Evolutionary conservation across 345 rosid genomes (phyloP).

Genomic region (Clarkia xantiana): DNA sequence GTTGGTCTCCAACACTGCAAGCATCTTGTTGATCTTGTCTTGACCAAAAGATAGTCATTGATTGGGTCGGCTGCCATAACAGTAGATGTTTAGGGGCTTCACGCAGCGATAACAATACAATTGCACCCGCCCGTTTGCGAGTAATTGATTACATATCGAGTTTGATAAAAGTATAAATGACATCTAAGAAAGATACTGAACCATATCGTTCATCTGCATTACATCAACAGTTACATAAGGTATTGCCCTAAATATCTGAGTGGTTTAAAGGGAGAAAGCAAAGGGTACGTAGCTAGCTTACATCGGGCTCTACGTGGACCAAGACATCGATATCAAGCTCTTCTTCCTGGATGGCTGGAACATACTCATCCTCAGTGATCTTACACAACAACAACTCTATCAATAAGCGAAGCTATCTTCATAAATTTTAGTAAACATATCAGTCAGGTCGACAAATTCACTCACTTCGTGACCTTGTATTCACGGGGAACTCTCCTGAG

Average conservation of each 20-base stretch:
- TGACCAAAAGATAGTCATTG: constrained; percentile 99
- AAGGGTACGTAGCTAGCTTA: constrained; percentile 10
- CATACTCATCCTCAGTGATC: constrained; percentile 78
- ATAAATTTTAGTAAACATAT: too few species aligned
- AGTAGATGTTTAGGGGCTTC: constrained; percentile 95
- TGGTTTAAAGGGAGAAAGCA: neutral
- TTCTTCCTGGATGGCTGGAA: constrained; percentile 75
- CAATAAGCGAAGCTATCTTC: too few species aligned
- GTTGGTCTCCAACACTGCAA: constrained; percentile 83
- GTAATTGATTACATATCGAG: too few species aligned
- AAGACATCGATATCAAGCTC: constrained; percentile 96
- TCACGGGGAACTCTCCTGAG: too few species aligned
- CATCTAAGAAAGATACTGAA: too few species aligned
- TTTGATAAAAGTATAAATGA: too few species aligned
- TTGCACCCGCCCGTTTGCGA: constrained; percentile 99
- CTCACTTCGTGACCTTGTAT: constrained; percentile 96
- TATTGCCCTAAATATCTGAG: too few species aligned
- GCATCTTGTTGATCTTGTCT: constrained; percentile 94
- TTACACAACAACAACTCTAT: constrained; percentile 17
- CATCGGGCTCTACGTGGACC: constrained; percentile 99
- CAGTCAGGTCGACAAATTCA: constrained; percentile 3
- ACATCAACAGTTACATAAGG: neutral
- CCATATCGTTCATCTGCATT: constrained; percentile 78
- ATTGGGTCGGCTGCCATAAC: constrained; percentile 98
- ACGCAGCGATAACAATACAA: constrained; percentile 97